Evolutionary conservation across 23 red algal genomes (phyloP), one percentile per base, ranked within the genome.

Genomic region (Gracilaria domingensis): DNA sequence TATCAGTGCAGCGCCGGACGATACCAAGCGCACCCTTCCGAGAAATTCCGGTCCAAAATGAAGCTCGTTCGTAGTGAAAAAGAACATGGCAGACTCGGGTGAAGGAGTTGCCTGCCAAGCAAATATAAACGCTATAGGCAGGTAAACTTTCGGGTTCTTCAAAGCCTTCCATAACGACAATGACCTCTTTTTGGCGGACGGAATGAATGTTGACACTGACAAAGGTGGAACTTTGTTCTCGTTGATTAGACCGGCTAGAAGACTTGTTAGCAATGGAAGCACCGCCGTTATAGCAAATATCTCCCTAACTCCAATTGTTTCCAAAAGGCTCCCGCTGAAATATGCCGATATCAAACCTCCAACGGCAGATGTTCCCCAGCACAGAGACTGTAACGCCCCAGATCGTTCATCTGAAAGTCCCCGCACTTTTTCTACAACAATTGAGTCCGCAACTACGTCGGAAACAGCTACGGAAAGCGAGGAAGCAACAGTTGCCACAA

Each of bases 361-460:
- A 26, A 93, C 35, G 17, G 96, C 96, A n/a, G 88, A 95, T 17
- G 92, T 75, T 60, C 93, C 93, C 96, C 96, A 98, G 54, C 93
- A 95, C 30, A 98, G 74, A 37, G 83, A 90, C 82, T 98, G 96
- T 23, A 98, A 70, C 12, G 74, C 86, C 30, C 96, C 96, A 73
- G 96, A 92, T 13, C 51, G 42, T 78, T 88, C 85, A 44, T 59
- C 42, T 0, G 93, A 49, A 18, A 73, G 50, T 12, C 83, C 81
- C 47, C 96, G 93, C 13, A 93, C 93, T 9, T 85, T 80, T 83
- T 98, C 93, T 11, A 98, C 96, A 36, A 98, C 93, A 17, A 98
- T 26, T n/a, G 92, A 94, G 77, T 98, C 96, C 11, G 86, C 96
- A 11, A 98, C 96, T 2, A 98, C 96, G 50, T 98, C 96, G 26